phyloP scores from a whole-genome alignment of 345 rosid genomes.

The Citrus trifoliata region DNA sequence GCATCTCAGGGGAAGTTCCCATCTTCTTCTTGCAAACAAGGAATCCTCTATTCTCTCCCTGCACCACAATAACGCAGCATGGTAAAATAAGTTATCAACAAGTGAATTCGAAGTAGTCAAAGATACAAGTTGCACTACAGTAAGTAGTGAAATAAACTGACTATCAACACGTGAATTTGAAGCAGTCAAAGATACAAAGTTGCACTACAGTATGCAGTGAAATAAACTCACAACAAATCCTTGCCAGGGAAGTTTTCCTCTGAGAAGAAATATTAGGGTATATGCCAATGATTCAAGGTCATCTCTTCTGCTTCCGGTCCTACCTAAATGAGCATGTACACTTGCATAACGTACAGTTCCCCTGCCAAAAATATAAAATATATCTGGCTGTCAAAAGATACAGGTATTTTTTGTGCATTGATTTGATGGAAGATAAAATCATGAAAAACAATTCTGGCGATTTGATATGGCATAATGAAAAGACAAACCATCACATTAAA shows the following conservation, averaged over 20 bases:
- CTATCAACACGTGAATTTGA: not conserved
- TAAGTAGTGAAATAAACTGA: not conserved
- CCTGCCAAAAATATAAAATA: constrained; percentile 24
- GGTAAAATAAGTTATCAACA: not conserved
- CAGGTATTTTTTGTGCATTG: not conserved
- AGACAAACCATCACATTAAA: not conserved
- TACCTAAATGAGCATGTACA: constrained; percentile 63
- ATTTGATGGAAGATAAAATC: not conserved
- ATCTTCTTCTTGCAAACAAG: constrained; percentile 70
- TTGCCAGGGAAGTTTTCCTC: constrained; percentile 65
- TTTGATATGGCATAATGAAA: not conserved
- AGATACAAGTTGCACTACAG: constrained; percentile 2
- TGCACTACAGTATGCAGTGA: not conserved
- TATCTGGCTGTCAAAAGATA: not conserved
- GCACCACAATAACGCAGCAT: constrained; percentile 3
- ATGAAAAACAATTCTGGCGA: not conserved
- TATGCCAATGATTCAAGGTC: constrained; percentile 65
- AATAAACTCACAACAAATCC: constrained; percentile 46
- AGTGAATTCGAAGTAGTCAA: not conserved
- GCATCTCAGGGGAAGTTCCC: constrained; percentile 52
- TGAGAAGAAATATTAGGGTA: constrained; percentile 45
- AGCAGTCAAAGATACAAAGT: constrained; percentile 1
- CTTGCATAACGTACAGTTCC: constrained; percentile 67
- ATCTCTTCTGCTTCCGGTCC: constrained; percentile 55
- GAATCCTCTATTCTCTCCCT: constrained; percentile 73